Evolutionary conservation across 1,284 basidiomycete species (phyloP).

Genomic region (Moniliophthora roreri): DNA sequence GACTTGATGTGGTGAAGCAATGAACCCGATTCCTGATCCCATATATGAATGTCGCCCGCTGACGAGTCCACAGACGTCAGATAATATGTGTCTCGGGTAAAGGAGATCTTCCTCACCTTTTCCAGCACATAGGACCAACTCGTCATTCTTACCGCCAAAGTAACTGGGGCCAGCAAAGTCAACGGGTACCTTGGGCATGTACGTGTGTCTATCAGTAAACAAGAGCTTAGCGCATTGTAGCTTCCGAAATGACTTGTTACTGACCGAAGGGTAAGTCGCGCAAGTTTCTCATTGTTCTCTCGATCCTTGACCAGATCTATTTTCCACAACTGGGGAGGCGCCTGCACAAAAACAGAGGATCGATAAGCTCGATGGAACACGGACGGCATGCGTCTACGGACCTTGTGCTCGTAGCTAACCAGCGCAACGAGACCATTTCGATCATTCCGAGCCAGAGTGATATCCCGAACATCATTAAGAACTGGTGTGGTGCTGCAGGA

Average conservation of each 20-base stretch:
- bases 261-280: constrained; percentile 14
- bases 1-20: constrained; percentile 65
- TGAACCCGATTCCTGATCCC: constrained; percentile 75
- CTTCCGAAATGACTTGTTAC: neutral
- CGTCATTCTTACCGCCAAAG: constrained; percentile 75
- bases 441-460: constrained; percentile 54
- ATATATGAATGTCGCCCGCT: constrained; percentile 83
- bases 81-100: neutral
- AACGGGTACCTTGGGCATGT: constrained; percentile 65
- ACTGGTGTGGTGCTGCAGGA: constrained; percentile 51
- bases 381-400: constrained; percentile 20
- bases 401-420: constrained; percentile 75
- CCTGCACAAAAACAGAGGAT: constrained; percentile 36
- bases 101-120: constrained; percentile 48
- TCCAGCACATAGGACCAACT: constrained; percentile 72
- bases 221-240: neutral
- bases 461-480: constrained; percentile 75
- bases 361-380: constrained; percentile 5
- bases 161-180: constrained; percentile 79
- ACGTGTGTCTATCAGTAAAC: constrained; percentile 55
- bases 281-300: constrained; percentile 24
- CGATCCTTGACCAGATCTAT: constrained; percentile 62
- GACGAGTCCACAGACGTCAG: neutral
- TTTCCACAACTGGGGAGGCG: constrained; percentile 80
- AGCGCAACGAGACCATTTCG: constrained; percentile 59